A percentile compares a stretch with the other conserved stretches of the same genome.
phyloP scores from a whole-genome alignment of 805 yeast genomes.

The Metschnikowia bowlesiae region DNA sequence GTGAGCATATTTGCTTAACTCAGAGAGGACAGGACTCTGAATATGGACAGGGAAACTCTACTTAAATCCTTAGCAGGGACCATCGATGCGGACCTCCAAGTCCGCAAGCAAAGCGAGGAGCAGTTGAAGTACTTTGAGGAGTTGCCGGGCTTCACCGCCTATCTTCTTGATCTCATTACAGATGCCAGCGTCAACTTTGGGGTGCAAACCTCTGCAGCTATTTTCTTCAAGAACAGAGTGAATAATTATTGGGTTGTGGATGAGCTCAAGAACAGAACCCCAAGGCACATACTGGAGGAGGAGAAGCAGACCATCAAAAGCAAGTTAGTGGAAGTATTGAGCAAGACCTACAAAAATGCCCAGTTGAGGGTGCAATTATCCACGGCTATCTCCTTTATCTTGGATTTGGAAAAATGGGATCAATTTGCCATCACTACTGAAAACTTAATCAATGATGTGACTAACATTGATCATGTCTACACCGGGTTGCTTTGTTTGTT shows the following conservation, averaged over 20 bases:
- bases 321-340: slow-evolving; percentile 32
- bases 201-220: slow-evolving; percentile 40
- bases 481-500: slow-evolving; percentile 38
- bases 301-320: slow-evolving; percentile 36
- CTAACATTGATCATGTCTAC: slow-evolving; percentile 34
- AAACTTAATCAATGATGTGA: slow-evolving; percentile 23
- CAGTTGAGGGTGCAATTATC: slow-evolving; percentile 52
- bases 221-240: slow-evolving; percentile 42
- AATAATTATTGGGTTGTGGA: slow-evolving; percentile 35
- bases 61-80: slow-evolving; percentile 50
- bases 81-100: slow-evolving; percentile 45
- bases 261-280: slow-evolving; percentile 25
- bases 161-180: slow-evolving; percentile 46
- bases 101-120: slow-evolving; percentile 51
- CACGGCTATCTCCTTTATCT: slow-evolving; percentile 51
- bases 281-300: slow-evolving; percentile 23
- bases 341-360: slow-evolving; percentile 29
- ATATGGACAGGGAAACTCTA: slow-evolving; percentile 48
- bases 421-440: slow-evolving; percentile 21
- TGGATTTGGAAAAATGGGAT: slow-evolving; percentile 46
- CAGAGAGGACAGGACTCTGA: not conserved
- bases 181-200: slow-evolving; percentile 44
- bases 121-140: slow-evolving; percentile 49
- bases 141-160: slow-evolving; percentile 54
- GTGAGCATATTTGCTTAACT: not conserved